Percentiles rank a stretch among this genome's conserved stretches.
Conservation (phyloP, 1,284 basidiomycete species). For the Ganoderma lingzhi region DNA sequence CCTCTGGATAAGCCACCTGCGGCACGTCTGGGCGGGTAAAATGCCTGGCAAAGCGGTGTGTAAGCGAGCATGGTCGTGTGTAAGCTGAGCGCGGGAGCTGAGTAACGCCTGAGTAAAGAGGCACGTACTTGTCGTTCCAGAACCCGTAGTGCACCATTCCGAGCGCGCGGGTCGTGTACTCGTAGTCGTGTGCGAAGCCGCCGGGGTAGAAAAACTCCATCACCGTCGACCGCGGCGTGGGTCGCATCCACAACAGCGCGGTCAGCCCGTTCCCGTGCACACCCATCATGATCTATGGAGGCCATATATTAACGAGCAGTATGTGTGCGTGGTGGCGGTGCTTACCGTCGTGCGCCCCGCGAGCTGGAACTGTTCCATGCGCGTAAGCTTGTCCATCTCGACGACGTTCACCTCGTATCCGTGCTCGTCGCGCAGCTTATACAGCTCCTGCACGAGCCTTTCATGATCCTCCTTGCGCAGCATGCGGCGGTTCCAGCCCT, state of each 20-base stretch:
- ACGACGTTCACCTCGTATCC: slow-evolving; percentile 90
- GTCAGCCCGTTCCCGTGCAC: slow-evolving; percentile 90
- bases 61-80: not conserved
- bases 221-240: slow-evolving; percentile 75
- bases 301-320: slow-evolving; percentile 9
- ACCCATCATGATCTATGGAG: slow-evolving; percentile 80
- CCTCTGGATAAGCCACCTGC: slow-evolving; percentile 58
- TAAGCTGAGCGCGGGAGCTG: not conserved
- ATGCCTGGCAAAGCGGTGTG: slow-evolving; percentile 36
- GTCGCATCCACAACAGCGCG: slow-evolving; percentile 87
- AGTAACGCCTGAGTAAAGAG: not conserved
- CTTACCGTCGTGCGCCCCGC: slow-evolving; percentile 84
- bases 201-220: slow-evolving; percentile 91
- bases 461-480: slow-evolving; percentile 73
- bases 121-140: slow-evolving; percentile 68
- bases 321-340: slow-evolving; percentile 3
- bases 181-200: slow-evolving; percentile 89
- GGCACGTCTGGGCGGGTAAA: slow-evolving; percentile 59
- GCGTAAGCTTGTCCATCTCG: slow-evolving; percentile 80
- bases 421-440: slow-evolving; percentile 71
- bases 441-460: slow-evolving; percentile 65
- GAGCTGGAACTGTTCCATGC: slow-evolving; percentile 80
- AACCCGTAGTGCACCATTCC: slow-evolving; percentile 89
- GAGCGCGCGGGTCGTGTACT: slow-evolving; percentile 80
- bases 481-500: slow-evolving; percentile 86